Base-by-base conservation (phyloP, 1,284 basidiomycete species). In the Rhizoctonia solani region DNA sequence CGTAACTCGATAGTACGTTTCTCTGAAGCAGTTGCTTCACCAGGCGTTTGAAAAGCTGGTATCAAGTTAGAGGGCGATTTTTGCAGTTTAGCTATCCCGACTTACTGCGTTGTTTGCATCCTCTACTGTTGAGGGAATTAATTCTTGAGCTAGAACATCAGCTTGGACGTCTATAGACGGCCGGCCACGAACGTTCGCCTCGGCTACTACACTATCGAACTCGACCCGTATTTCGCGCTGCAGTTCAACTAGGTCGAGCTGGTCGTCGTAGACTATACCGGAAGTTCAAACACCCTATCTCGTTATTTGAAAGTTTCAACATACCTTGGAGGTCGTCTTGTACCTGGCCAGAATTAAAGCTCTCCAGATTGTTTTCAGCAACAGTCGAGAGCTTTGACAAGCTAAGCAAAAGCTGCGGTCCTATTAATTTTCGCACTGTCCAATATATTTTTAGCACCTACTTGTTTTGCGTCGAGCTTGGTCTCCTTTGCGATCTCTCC, bases 311-410 rank as follows among this genome's bases (percentile, higher is more conserved):
- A 11, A 4, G 67, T 67, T 5, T 68, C 66, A 13, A 71, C 44
- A 13, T 44, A 54, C 46, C 34, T 42, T 59, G 47, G 6, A 56
- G 39, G 23, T 63, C 23, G 9, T 23, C 54, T 25, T 52, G 49
- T 29, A 58, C 49, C n/a, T 59, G 50, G 4, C 54, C 59, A 4
- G 61, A 55, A 37, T 39, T 66, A 21, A 56, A 50, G 27, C 68
- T 68, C 70, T 88, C 86, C 68, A 88, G 75, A 29, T 65, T 32
- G 11, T 29, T 19, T 68, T 90, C 85, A 5, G 92, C 90, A 6
- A 98, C 81, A 68, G 92, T 86, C 0, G 90, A 82, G 4, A 99
- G 83, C 78, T 98, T 98, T 47, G 90, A 90, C 30, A 99, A 85
- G 73, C 93, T 95, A 65, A 96, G 83, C 82, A 95, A 89, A 54